phyloP scores from a whole-genome alignment of 2,329 filamentous ascomycete genomes.

The Aureobasidium leucospermi region DNA sequence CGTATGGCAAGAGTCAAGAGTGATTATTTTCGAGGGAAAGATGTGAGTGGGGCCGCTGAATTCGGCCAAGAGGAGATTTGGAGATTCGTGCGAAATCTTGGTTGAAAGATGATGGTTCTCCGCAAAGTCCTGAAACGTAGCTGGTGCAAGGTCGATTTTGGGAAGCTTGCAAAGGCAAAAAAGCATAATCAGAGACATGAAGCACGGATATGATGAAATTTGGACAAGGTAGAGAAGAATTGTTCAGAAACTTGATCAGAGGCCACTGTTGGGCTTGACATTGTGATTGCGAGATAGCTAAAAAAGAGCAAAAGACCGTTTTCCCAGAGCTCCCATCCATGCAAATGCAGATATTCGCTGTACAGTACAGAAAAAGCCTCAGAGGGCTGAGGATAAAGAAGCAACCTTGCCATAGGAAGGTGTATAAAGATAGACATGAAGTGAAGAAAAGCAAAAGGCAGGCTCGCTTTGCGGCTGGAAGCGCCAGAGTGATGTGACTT shows the following conservation, averaged over 20 bases:
- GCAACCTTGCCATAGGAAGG: constrained; percentile 4
- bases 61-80: not conserved
- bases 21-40: too few relatives aligned
- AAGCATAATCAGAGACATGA: not conserved
- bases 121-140: not conserved
- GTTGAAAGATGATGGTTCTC: not conserved
- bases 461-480: constrained; percentile 1
- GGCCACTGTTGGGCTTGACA: constrained; percentile 6
- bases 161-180: not conserved
- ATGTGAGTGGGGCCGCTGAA: not conserved
- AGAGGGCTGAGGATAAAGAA: not conserved
- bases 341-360: constrained; percentile 8
- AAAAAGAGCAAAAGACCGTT: constrained; percentile 9
- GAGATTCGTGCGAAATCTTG: not conserved
- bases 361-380: constrained; percentile 6
- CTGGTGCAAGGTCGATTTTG: not conserved
- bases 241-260: constrained; percentile 2
- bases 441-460: constrained; percentile 8
- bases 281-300: not conserved
- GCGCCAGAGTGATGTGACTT: not conserved
- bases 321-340: constrained; percentile 9
- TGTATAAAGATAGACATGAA: constrained; percentile 13
- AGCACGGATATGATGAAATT: not conserved
- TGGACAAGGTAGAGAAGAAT: not conserved
- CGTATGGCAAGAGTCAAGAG: not conserved